Evolutionary conservation across 2,329 filamentous ascomycete species (phyloP).

Genomic region (Sarocladium kiliense): DNA sequence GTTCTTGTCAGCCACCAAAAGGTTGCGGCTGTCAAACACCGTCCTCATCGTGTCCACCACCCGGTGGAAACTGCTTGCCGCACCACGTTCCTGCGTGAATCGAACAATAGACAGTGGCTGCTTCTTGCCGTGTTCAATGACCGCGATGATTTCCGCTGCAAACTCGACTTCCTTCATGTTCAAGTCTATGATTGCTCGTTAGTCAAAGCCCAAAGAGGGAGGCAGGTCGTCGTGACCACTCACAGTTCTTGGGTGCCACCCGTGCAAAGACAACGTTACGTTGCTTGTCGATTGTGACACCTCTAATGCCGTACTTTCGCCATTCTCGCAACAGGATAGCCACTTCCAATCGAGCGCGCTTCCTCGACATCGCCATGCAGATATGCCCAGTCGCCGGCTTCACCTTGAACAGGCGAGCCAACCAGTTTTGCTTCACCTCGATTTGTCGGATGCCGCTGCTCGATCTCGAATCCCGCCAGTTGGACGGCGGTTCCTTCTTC

Average conservation of each 20-base stretch:
- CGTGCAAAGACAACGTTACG: slow-evolving; percentile 75
- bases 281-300: slow-evolving; percentile 73
- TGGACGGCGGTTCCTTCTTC: slow-evolving; percentile 4
- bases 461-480: slow-evolving; percentile 10
- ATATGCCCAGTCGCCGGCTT: slow-evolving; percentile 74
- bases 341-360: slow-evolving; percentile 71
- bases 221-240: slow-evolving; percentile 28
- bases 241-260: slow-evolving; percentile 74
- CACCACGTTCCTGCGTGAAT: slow-evolving; percentile 87
- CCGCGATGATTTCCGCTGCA: slow-evolving; percentile 79
- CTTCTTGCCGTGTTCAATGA: slow-evolving; percentile 77
- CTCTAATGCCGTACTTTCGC: slow-evolving; percentile 74
- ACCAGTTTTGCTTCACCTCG: slow-evolving; percentile 75
- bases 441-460: slow-evolving; percentile 43
- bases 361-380: slow-evolving; percentile 65
- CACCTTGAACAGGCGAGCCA: slow-evolving; percentile 82
- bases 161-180: slow-evolving; percentile 85
- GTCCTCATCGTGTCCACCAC: slow-evolving; percentile 72
- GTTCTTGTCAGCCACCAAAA: slow-evolving; percentile 63
- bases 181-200: slow-evolving; percentile 50
- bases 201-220: slow-evolving; percentile 12
- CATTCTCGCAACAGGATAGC: slow-evolving; percentile 71
- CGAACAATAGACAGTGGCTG: slow-evolving; percentile 74
- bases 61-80: slow-evolving; percentile 80
- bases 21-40: slow-evolving; percentile 58